Base-by-base conservation (phyloP, 192 early-diverging fungal genomes). In the Spizellomyces punctatus region DNA sequence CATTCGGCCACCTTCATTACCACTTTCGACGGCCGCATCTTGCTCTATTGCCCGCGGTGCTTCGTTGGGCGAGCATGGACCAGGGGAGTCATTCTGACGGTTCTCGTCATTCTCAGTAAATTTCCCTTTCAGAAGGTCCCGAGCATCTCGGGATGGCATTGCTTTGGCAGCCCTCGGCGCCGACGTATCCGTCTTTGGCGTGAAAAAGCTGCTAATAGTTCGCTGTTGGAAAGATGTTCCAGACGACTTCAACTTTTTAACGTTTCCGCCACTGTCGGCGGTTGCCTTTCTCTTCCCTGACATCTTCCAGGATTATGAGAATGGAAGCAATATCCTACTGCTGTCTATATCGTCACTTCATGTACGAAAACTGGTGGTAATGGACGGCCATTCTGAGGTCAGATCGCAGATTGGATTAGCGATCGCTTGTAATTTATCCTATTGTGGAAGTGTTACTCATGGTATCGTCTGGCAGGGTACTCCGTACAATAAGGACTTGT, bases 161-260 rank as follows among this genome's bases (percentile, higher is more conserved):
- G 50, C 46, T 9, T 8, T 65, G 60, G 44, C 5, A 19, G 50
- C 52, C 6, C 44, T 50, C 27, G 47, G 71, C 6, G 5, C 22
- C 17, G 10, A 36, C 27, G 58, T 10, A 19, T 50, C 49, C 7
- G 72, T 43, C 46, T 73, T 73, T 21, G 56, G 63, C 10, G 64
- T 47, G 61, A 73, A 73, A 64, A 73, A 73, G 4, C 64, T 66
- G 57, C 64, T 67, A 48, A 73, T 73, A n/a, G 72, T 73, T 6
- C 36, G 72, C 44, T 73, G 72, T 41, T 67, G 22, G 14, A 19
- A 54, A 12, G 50, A 19, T 4, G 12, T 36, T 36, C 27, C 27
- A 36, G 27, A 36, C 14, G 50, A 12, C 17, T 54, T 54, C 17
- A n/a, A 54, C 4, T 54, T 54, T 54, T 54, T 54, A 2, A 19